Evolutionary conservation across 1,139 yeast genomes (phyloP).

Genomic region (Yamadazyma trypodendri): DNA sequence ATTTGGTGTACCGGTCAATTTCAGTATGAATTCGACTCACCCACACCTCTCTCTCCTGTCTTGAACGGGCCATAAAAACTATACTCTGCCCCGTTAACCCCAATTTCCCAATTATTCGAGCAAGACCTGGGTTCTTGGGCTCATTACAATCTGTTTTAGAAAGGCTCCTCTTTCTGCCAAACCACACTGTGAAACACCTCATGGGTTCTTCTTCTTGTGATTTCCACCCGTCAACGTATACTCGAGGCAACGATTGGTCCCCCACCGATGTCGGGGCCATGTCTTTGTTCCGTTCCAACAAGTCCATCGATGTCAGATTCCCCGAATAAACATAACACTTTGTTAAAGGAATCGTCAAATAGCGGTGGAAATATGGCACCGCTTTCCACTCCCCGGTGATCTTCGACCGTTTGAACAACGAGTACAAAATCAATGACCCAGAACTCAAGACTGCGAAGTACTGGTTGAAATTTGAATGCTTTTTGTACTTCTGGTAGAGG

Average conservation of each 20-base stretch:
- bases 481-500: conserved; percentile 65
- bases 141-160: conserved; percentile 34
- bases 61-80: conserved; percentile 76
- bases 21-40: conserved; percentile 63
- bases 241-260: conserved; percentile 64
- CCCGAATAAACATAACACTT: conserved; percentile 81
- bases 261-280: conserved; percentile 47
- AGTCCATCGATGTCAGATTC: conserved; percentile 53
- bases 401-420: conserved; percentile 45
- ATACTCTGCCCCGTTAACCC: conserved; percentile 70
- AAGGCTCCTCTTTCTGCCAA: conserved; percentile 60
- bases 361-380: conserved; percentile 45
- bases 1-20: conserved; percentile 50
- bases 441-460: conserved; percentile 68
- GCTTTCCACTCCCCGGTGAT: conserved; percentile 47
- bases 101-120: conserved; percentile 48
- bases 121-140: conserved; percentile 39
- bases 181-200: conserved; percentile 82
- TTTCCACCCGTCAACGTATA: conserved; percentile 81
- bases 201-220: conserved; percentile 72
- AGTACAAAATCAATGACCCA: conserved; percentile 58
- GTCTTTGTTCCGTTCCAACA: conserved; percentile 47
- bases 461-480: conserved; percentile 63
- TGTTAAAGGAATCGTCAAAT: conserved; percentile 57
- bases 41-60: conserved; percentile 86